phyloP scores from a whole-genome alignment of 352 stramenopile species.

The Phytophthora aleatoria region DNA sequence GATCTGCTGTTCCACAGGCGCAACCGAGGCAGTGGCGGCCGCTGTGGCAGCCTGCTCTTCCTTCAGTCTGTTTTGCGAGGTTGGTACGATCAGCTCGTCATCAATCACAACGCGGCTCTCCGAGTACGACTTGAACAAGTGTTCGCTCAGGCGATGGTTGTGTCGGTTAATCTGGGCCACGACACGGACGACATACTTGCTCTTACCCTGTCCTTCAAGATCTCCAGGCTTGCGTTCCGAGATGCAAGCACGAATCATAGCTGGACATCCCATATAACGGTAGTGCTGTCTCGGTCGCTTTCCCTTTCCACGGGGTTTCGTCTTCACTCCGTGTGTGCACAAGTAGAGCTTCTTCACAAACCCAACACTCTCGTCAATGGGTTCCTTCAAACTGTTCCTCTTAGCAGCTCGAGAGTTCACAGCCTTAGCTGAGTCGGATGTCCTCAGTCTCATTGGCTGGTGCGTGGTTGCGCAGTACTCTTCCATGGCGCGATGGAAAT shows the following conservation, averaged over 20 bases:
- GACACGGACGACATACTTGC: slow-evolving; percentile 84
- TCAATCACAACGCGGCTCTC: slow-evolving; percentile 88
- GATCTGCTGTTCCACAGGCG: slow-evolving; percentile 45
- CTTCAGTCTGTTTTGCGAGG: slow-evolving; percentile 47
- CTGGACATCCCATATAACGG: slow-evolving; percentile 82
- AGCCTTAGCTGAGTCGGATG: slow-evolving; percentile 80
- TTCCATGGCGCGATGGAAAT: slow-evolving; percentile 84
- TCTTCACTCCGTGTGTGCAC: slow-evolving; percentile 86
- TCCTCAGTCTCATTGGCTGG: slow-evolving; percentile 82
- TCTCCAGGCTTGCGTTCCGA: slow-evolving; percentile 70
- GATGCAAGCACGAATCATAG: slow-evolving; percentile 85
- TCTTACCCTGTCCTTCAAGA: slow-evolving; percentile 54
- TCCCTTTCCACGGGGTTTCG: slow-evolving; percentile 80
- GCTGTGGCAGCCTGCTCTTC: slow-evolving; percentile 40
- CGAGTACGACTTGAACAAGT: slow-evolving; percentile 88
- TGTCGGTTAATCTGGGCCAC: slow-evolving; percentile 88
- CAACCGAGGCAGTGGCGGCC: slow-evolving; percentile 16
- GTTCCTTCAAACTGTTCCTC: slow-evolving; percentile 82
- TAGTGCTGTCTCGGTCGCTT: slow-evolving; percentile 84
- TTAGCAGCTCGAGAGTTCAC: slow-evolving; percentile 82
- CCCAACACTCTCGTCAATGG: slow-evolving; percentile 84
- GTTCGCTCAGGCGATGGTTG: slow-evolving; percentile 85
- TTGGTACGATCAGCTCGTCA: slow-evolving; percentile 70
- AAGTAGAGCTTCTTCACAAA: slow-evolving; percentile 89
- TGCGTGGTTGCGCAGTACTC: slow-evolving; percentile 75